Conservation (phyloP, 139 green algal genomes). For the Axilococcus clingmanii region DNA sequence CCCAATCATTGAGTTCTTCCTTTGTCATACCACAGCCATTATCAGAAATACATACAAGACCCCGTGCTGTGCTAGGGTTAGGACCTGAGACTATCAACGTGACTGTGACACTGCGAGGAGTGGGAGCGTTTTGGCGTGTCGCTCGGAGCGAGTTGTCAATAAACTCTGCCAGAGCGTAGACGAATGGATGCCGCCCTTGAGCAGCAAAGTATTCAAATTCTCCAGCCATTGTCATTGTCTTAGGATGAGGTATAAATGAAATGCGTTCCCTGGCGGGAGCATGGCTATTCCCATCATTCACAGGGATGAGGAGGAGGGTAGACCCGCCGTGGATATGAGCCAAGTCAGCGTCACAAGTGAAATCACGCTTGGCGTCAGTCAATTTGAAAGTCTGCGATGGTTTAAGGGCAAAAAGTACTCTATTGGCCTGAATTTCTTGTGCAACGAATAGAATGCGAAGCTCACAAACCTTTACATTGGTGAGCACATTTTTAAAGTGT, state of each 20-base stretch:
- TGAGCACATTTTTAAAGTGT: too few species aligned
- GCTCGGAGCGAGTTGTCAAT: conserved; percentile 70
- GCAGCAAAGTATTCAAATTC: conserved; percentile 80
- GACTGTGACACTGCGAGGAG: conserved; percentile 35
- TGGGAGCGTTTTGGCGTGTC: conserved; percentile 17
- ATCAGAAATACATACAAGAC: conserved; percentile 55
- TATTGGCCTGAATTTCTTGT: too few species aligned
- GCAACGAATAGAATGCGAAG: too few species aligned
- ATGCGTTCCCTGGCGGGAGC: conserved; percentile 47
- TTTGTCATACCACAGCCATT: conserved; percentile 63
- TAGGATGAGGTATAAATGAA: conserved; percentile 66
- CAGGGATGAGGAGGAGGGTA: conserved; percentile 6
- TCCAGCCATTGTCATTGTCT: conserved; percentile 70
- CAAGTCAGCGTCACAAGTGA: conserved; percentile 13
- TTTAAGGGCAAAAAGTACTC: too few species aligned
- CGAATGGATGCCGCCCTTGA: conserved; percentile 58
- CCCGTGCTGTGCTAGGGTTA: conserved; percentile 9
- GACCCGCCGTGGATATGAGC: conserved; percentile 4
- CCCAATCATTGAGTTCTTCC: conserved; percentile 63
- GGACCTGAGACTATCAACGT: conserved; percentile 33
- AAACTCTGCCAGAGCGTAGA: conserved; percentile 71
- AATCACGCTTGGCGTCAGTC: conserved; percentile 6
- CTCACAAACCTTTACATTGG: too few species aligned
- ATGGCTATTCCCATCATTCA: conserved; percentile 1
- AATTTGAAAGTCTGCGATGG: conserved; percentile 12